Evolutionary conservation across 345 rosid genomes (phyloP).

Genomic region (Eucalyptus brandiana): DNA sequence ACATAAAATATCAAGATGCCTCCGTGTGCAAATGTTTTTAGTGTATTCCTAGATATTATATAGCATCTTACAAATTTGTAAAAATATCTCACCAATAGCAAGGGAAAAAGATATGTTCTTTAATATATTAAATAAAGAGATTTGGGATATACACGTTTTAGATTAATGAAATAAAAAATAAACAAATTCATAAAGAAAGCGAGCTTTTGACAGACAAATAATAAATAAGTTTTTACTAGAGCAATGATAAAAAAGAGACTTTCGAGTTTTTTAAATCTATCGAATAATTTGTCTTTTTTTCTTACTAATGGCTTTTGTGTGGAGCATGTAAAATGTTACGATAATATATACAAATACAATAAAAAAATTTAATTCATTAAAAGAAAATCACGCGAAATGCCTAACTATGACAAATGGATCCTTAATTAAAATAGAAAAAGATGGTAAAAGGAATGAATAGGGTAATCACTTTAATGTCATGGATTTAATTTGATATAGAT

Average conservation of each 20-base stretch:
- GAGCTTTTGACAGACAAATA: not conserved
- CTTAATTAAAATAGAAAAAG: too few species aligned
- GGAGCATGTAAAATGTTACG: not conserved
- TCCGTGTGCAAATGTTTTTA: not conserved
- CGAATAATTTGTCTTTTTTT: not conserved
- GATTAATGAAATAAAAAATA: not conserved
- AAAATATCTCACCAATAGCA: not conserved
- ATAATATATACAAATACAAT: not conserved
- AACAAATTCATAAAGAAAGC: not conserved
- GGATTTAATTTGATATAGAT: not conserved
- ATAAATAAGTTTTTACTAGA: not conserved
- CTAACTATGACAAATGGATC: not conserved
- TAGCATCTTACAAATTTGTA: not conserved
- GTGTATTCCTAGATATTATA: not conserved
- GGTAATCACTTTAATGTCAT: not conserved
- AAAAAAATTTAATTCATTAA: not conserved
- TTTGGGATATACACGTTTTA: not conserved
- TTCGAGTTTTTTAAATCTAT: not conserved
- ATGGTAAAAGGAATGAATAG: not conserved
- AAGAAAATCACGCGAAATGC: not conserved
- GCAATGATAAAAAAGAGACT: not conserved
- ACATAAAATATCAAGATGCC: not conserved
- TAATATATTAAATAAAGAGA: not conserved
- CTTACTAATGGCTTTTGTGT: not conserved
- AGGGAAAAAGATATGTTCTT: not conserved